Conservation (phyloP, 2,329 filamentous ascomycete species). For the Pseudocercospora musae region DNA sequence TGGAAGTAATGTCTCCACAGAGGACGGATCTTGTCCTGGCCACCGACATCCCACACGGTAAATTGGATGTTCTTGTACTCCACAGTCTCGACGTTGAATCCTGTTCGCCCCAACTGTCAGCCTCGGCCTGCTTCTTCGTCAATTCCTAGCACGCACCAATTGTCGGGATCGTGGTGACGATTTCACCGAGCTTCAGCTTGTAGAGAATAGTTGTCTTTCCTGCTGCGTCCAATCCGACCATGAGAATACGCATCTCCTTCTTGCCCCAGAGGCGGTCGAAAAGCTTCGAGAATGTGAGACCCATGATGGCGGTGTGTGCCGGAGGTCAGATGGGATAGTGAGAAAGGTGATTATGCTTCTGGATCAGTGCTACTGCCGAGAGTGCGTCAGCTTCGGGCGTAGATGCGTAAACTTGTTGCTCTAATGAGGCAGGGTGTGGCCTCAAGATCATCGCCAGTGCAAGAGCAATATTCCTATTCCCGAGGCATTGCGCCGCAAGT, state of each 20-base stretch:
- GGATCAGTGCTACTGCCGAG: constrained; percentile 14
- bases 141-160: constrained; percentile 56
- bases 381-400: constrained; percentile 2
- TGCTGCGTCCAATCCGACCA: constrained; percentile 95
- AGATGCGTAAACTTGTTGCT: neutral
- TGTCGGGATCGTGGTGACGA: constrained; percentile 96
- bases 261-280: constrained; percentile 99
- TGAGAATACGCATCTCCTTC: constrained; percentile 97
- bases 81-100: constrained; percentile 99
- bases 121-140: neutral
- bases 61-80: constrained; percentile 99
- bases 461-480: neutral
- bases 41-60: constrained; percentile 99
- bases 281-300: constrained; percentile 89
- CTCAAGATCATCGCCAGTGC: neutral
- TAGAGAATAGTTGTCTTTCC: constrained; percentile 99
- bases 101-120: constrained; percentile 39
- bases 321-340: constrained; percentile 1
- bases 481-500: neutral
- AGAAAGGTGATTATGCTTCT: constrained; percentile 6
- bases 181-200: constrained; percentile 97
- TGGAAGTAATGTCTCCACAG: constrained; percentile 99
- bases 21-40: constrained; percentile 99
- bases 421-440: neutral
- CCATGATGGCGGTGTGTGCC: constrained; percentile 67